phyloP scores from a whole-genome alignment of 2,329 filamentous ascomycete genomes.

The Verticillium zaregamsianum region DNA sequence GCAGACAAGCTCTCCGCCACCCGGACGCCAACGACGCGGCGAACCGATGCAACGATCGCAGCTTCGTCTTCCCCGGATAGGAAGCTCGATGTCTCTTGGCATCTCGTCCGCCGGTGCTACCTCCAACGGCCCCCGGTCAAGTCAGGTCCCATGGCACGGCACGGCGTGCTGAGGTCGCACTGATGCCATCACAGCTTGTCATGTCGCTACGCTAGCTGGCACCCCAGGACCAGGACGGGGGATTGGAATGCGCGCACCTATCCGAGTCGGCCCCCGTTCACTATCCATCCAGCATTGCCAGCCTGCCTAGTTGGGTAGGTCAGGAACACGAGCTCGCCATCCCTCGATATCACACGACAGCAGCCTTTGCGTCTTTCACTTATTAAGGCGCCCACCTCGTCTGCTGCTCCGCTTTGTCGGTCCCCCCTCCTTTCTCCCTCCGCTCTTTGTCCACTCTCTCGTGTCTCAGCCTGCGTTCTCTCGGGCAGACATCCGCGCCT shows the following conservation, averaged over 20 bases:
- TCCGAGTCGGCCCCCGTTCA: neutral
- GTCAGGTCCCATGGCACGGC: neutral
- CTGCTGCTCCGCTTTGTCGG: neutral
- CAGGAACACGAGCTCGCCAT: neutral
- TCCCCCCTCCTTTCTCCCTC: neutral
- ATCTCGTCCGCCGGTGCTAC: neutral
- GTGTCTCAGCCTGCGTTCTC: neutral
- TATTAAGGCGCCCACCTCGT: neutral
- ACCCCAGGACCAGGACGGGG: neutral
- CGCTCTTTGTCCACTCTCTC: neutral
- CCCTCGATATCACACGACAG: neutral
- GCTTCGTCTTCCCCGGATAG: neutral
- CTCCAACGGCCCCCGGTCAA: neutral
- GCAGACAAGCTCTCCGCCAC: neutral
- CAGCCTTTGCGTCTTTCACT: neutral
- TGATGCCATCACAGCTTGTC: neutral
- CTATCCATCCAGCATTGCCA: neutral
- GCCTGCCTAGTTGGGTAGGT: constrained; percentile 2
- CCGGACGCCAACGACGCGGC: neutral
- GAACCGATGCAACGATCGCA: neutral
- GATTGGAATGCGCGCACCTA: neutral
- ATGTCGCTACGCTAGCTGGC: neutral
- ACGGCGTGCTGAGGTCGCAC: neutral
- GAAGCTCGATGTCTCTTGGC: neutral
- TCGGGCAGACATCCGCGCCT: neutral